Base-by-base conservation (phyloP, 2,329 filamentous ascomycete genomes). In the Colletotrichum shisoi region DNA sequence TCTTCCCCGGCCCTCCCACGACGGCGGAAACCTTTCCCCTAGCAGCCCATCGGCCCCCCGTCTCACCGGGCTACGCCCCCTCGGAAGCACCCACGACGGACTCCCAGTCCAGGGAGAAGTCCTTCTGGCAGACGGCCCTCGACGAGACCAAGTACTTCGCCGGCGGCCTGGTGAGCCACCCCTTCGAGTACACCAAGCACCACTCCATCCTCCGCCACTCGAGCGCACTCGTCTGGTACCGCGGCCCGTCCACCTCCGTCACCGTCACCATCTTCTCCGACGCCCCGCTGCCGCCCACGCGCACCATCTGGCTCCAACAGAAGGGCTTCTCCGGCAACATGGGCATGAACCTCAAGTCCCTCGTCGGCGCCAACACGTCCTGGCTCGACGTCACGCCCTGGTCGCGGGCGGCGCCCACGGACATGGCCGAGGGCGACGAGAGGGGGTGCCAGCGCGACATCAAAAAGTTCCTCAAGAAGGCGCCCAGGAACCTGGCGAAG, bases 331-430 rank as follows among this genome's bases (percentile, higher is more conserved):
- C 87, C 0, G 90, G 90, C 4, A 88, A 89, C 72, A 83, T 88
- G 56, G 90, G 90, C 19, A 90, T 92, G 85, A 82, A 83, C 7
- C 78, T 88, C 34, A 90, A 89, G 73, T 85, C 88, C 0, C 75
- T 91, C 1, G 77, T 91, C 42, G 85, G 88, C 8, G 81, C 84
- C 0, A 85, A 82, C 13, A 80, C 82, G 8, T 81, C 79, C 71
- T 92, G 90, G 89, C 79, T 91, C 13, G 84, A 92, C 65, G 89
- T 91, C 2, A 92, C 90, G 0, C 90, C 90, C 0, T 79, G 79
- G 0, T 76, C 81, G 2, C 79, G 80, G 24, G 81, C 85, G 0
- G 72, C 75, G 0, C 72, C 80, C 0, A 78, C 83, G 0, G 82
- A 88, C 53, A 72, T 91, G 1, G 78, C 83, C 0, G 78, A 81